Base-by-base conservation (phyloP, 768 basidiomycete genomes). In the Lentinula raphanica region DNA sequence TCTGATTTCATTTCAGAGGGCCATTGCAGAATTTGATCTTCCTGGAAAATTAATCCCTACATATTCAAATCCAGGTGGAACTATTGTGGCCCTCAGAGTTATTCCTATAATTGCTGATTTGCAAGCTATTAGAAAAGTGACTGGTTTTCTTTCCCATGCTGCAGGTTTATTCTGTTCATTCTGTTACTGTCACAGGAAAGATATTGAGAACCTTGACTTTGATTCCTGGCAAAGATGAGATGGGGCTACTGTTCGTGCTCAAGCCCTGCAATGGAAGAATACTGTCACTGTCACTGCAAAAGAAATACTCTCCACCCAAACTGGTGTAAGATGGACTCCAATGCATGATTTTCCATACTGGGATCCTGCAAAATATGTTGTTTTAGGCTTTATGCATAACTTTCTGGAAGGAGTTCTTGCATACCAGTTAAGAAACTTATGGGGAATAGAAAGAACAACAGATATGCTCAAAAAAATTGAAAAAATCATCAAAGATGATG, bases 301-400 rank as follows among this genome's bases (percentile, higher is more conserved):
- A 19, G 49, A 64, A 7, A 39, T 48, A 7, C 32, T 63, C 11
- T 57, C 44, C 25, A 59, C 25, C 5, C 12, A n/a, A 51, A 65
- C 50, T 54, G 72, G 72, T 36, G 63, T 72, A 0, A 56, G 64
- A 15, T 72, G 67, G 67, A 65, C 69, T n/a, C 58, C 66, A 32
- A 39, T 71, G 11, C 64, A 67, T 56, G 28, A 12, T 12, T 40
- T 68, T 17, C 49, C 31, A 15, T 63, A 66, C 29, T 64, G 63
- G 39, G 49, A 68, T 42, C 63, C 67, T 23, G 59, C 66, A 1
- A 36, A 42, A 1, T 49, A 60, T 59, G 29, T 51, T 31, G 25
- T 64, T n/a, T 49, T 68, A 1, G 66, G 64, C 2, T 57, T 49
- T 44, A 58, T 68, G 63, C 67, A 67, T 54, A 63, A 62, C 44